Evolutionary conservation across 805 yeast species (phyloP).

Genomic region (Teunomyces barrocoloradensis): DNA sequence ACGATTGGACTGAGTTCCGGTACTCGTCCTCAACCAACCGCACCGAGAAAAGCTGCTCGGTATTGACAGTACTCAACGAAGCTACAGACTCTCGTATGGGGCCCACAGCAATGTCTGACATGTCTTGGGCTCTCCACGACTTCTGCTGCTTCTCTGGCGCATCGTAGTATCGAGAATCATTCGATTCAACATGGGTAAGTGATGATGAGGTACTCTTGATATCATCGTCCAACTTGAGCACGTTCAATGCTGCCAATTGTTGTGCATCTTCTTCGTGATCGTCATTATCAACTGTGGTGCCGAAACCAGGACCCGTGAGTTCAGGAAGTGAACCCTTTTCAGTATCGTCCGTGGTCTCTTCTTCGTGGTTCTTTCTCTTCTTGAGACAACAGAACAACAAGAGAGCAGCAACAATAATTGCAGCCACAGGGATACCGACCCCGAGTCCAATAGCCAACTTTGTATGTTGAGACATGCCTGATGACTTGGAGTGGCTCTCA

Average conservation of each 20-base stretch:
- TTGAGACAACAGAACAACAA: slow-evolving; percentile 54
- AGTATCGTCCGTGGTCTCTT: slow-evolving; percentile 11
- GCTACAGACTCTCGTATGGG: slow-evolving; percentile 62
- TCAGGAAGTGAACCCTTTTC: slow-evolving; percentile 10
- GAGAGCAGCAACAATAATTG: slow-evolving; percentile 47
- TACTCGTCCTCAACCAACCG: slow-evolving; percentile 61
- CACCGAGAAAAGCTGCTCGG: slow-evolving; percentile 78
- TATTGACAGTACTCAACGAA: slow-evolving; percentile 80
- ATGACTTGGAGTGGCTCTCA: background rate
- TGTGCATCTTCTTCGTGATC: slow-evolving; percentile 26
- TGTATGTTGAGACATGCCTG: slow-evolving; percentile 33
- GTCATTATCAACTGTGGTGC: slow-evolving; percentile 23
- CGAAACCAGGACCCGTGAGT: slow-evolving; percentile 36
- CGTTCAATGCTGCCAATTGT: slow-evolving; percentile 50
- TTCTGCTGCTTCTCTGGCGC: slow-evolving; percentile 38
- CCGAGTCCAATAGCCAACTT: slow-evolving; percentile 87
- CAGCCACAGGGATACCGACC: slow-evolving; percentile 70
- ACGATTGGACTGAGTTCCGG: slow-evolving; percentile 30
- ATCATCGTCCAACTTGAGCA: slow-evolving; percentile 24
- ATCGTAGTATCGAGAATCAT: slow-evolving; percentile 26
- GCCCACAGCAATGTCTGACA: slow-evolving; percentile 18
- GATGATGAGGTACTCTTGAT: slow-evolving; percentile 43
- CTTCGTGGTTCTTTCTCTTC: slow-evolving; percentile 25
- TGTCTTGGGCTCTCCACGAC: slow-evolving; percentile 43
- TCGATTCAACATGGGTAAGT: slow-evolving; percentile 50